Conservation (phyloP, 2,329 filamentous ascomycete species). For the Whalleya microplaca region DNA sequence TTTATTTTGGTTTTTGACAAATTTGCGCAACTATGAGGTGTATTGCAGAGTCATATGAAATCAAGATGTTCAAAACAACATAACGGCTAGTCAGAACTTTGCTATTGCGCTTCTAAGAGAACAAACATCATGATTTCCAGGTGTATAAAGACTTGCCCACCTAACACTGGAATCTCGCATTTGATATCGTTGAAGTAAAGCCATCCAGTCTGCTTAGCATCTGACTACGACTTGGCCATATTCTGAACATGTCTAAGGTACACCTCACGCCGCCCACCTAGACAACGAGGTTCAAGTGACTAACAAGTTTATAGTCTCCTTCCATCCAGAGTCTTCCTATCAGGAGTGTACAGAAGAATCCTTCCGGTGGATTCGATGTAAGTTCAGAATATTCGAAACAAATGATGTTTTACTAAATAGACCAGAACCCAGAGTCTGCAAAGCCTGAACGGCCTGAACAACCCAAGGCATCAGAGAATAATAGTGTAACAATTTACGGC, state of each 20-base stretch:
- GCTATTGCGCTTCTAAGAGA: neutral
- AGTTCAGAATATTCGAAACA: too few species aligned
- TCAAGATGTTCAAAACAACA: neutral
- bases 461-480: too few species aligned
- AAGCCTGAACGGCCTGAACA: too few species aligned
- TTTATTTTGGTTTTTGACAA: neutral
- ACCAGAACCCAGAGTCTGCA: too few species aligned
- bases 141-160: neutral
- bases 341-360: too few species aligned
- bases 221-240: neutral
- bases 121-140: neutral
- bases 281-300: neutral
- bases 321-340: too few species aligned
- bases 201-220: neutral
- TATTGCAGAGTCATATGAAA: neutral
- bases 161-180: neutral
- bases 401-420: too few species aligned
- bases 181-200: neutral
- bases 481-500: neutral
- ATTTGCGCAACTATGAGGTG: neutral
- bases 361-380: too few species aligned
- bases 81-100: neutral
- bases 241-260: neutral
- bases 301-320: neutral
- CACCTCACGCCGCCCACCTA: neutral